Percentiles rank a stretch among this genome's conserved stretches.
phyloP scores from a whole-genome alignment of 495 filamentous ascomycete species.

The Parathielavia appendiculata region DNA sequence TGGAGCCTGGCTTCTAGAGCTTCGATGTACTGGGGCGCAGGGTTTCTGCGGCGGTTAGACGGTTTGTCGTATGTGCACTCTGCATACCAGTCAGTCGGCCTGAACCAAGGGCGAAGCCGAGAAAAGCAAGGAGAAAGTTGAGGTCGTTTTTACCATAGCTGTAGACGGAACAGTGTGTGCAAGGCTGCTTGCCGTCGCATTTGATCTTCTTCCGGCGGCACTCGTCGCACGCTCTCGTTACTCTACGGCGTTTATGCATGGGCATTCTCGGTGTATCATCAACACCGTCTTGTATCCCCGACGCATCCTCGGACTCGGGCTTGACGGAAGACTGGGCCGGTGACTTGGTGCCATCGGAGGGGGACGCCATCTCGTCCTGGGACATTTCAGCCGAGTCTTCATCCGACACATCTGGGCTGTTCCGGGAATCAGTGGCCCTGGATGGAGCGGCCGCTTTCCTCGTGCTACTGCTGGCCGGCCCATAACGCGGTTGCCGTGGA shows the following conservation, averaged over 20 bases:
- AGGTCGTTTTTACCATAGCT: slow-evolving; percentile 73
- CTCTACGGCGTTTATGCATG: slow-evolving; percentile 80
- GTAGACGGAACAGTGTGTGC: slow-evolving; percentile 96
- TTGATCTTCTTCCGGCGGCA: slow-evolving; percentile 98
- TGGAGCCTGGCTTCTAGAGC: slow-evolving; percentile 79
- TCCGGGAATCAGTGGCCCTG: slow-evolving; percentile 14
- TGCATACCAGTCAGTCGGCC: slow-evolving; percentile 42
- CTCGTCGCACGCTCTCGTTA: slow-evolving; percentile 92
- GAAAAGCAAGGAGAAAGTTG: background rate
- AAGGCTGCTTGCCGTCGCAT: slow-evolving; percentile 96
- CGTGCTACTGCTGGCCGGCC: slow-evolving; percentile 19
- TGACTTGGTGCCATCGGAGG: slow-evolving; percentile 29
- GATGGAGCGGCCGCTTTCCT: slow-evolving; percentile 17
- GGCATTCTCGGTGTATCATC: slow-evolving; percentile 43
- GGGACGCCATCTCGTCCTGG: slow-evolving; percentile 30
- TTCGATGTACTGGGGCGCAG: slow-evolving; percentile 91
- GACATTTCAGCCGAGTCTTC: slow-evolving; percentile 34
- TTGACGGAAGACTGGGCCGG: slow-evolving; percentile 21
- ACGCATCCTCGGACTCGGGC: slow-evolving; percentile 26
- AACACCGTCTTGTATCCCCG: slow-evolving; percentile 16
- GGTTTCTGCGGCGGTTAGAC: slow-evolving; percentile 90
- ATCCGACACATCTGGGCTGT: slow-evolving; percentile 34
- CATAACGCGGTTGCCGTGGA: slow-evolving; percentile 23
- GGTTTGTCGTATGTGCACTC: slow-evolving; percentile 98
- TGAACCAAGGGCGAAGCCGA: background rate